These are phyloP conservation scores for Polyrhizophydium stewartii DNA, from an alignment of 371 early-diverging fungal genomes.

Conservation along the genomic window DNA sequence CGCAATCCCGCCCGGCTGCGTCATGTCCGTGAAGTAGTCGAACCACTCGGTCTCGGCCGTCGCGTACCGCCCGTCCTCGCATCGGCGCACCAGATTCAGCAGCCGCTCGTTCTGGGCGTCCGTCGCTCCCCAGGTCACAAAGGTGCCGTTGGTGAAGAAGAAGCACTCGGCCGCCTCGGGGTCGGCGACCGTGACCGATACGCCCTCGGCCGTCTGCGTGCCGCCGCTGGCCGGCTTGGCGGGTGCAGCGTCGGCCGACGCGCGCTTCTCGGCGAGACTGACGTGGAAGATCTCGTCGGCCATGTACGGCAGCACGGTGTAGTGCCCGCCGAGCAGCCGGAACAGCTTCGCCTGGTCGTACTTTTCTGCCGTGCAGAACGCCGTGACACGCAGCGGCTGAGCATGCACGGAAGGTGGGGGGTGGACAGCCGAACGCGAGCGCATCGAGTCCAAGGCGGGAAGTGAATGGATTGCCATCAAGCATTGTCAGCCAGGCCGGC, in stretches of 20 bases:
- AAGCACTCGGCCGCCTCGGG: constrained; percentile 35
- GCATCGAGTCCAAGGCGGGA: too few species aligned
- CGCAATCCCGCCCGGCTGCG: constrained; percentile 34
- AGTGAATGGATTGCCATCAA: neutral
- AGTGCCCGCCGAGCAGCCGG: constrained; percentile 26
- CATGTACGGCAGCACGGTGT: constrained; percentile 34
- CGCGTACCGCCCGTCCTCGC: constrained; percentile 25
- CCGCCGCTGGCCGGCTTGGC: constrained; percentile 11
- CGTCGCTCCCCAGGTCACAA: constrained; percentile 46
- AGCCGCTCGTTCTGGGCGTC: constrained; percentile 31
- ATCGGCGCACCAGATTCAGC: constrained; percentile 21
- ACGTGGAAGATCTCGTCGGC: constrained; percentile 46
- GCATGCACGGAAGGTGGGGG: neutral
- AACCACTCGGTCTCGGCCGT: constrained; percentile 41
- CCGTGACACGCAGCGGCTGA: constrained; percentile 26
- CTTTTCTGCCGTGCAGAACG: constrained; percentile 46
- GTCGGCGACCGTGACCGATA: neutral
- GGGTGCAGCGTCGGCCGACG: too few species aligned
- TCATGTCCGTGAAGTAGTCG: constrained; percentile 26
- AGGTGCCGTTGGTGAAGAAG: constrained; percentile 42
- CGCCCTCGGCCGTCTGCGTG: neutral
- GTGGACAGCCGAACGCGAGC: too few species aligned
- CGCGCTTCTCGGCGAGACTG: constrained; percentile 16
- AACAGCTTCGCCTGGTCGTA: constrained; percentile 37
- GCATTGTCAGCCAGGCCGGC: neutral